A percentile compares a stretch with the other conserved stretches of the same genome.
phyloP scores from a whole-genome alignment of 768 basidiomycete species.

The Boletus rubroflammeus region DNA sequence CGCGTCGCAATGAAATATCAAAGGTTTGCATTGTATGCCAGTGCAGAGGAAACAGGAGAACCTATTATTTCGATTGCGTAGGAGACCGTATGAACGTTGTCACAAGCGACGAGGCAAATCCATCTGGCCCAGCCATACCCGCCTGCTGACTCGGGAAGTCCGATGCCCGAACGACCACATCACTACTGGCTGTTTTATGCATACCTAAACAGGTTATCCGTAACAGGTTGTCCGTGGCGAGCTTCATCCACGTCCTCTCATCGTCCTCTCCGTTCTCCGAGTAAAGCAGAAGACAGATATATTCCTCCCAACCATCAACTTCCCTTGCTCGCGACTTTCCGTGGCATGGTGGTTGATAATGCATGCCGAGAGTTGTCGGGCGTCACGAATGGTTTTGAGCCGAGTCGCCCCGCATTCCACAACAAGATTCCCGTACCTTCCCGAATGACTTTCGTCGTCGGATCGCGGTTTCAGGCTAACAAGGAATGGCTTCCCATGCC shows the following conservation, averaged over 20 bases:
- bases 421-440: background rate
- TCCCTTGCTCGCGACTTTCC: background rate
- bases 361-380: conserved; percentile 4
- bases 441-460: background rate
- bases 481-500: background rate
- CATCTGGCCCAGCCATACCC: background rate
- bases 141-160: background rate
- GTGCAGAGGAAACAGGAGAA: background rate
- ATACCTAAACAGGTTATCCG: background rate
- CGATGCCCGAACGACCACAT: too few relatives aligned
- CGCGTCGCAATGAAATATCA: background rate
- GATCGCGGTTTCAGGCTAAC: background rate
- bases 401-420: conserved; percentile 6
- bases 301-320: background rate
- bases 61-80: too few relatives aligned
- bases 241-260: conserved; percentile 2
- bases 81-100: background rate
- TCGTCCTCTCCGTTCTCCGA: background rate
- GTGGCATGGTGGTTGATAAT: conserved; percentile 3
- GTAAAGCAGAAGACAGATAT: conserved; percentile 8
- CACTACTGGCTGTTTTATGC: background rate
- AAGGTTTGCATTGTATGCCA: too few relatives aligned
- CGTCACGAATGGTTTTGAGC: background rate
- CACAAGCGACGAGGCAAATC: background rate
- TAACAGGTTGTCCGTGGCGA: conserved; percentile 1